Evolutionary conservation across 768 basidiomycete species (phyloP).

Genomic region (Pleurotus platypus): DNA sequence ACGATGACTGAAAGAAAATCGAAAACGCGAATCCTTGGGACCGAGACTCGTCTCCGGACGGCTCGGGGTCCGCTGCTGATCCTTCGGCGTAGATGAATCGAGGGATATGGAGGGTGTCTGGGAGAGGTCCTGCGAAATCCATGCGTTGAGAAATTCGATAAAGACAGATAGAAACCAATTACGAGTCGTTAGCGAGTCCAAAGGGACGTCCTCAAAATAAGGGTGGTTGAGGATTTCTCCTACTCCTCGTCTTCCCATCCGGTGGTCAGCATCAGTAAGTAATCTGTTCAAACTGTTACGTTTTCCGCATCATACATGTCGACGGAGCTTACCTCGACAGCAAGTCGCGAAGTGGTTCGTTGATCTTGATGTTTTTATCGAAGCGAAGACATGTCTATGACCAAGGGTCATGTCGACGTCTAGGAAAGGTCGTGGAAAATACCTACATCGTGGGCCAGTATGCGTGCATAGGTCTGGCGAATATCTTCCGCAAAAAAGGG

Average conservation of each 20-base stretch:
- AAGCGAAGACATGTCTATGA: constrained; percentile 59
- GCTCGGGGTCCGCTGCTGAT: constrained; percentile 12
- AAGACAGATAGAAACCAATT: constrained; percentile 17
- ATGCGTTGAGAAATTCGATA: not conserved
- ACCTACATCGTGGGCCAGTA: constrained; percentile 78
- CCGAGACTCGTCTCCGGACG: constrained; percentile 28
- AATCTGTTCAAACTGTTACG: no score
- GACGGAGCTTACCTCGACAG: no score
- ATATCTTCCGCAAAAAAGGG: constrained; percentile 93
- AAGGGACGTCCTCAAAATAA: no score
- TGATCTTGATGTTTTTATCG: constrained; percentile 39
- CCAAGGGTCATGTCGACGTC: no score
- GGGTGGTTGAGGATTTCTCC: constrained; percentile 64
- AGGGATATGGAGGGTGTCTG: constrained; percentile 63
- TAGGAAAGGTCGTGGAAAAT: no score
- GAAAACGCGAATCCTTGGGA: constrained; percentile 78
- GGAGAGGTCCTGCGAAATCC: constrained; percentile 38
- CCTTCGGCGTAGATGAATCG: constrained; percentile 59
- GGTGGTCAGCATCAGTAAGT: constrained; percentile 54
- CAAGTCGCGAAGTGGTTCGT: constrained; percentile 51
- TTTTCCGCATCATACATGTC: no score
- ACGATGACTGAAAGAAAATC: constrained; percentile 76
- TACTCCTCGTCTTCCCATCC: constrained; percentile 60
- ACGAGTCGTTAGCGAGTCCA: constrained; percentile 54
- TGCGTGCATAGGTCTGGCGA: constrained; percentile 74